Evolutionary conservation across 1,139 yeast genomes (phyloP), one percentile per base, ranked within the genome.

Genomic region (Candida sp.): DNA sequence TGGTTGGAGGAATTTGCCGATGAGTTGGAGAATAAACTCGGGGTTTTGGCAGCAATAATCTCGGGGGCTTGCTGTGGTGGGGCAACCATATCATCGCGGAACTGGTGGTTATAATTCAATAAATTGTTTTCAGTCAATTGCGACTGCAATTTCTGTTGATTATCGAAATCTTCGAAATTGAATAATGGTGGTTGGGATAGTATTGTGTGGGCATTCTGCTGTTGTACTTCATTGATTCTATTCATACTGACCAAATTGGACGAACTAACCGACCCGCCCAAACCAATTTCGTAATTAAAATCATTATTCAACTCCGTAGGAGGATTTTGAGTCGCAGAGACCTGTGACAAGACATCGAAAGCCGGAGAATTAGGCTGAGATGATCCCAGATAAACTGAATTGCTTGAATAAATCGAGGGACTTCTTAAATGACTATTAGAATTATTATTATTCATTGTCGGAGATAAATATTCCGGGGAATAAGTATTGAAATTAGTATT

Each of bases 21-120:
- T 2, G 74, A 68, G 50, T 70, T 71, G 47, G 75, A 67, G 51
- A 73, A 73, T 21, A 73, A 56, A 5, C 77, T 72, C 1, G 78
- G 79, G 1, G 78, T 73, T 44, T 59, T 60, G 3, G 71, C 56
- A 1, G 71, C 70, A 5, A 62, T 52, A 4, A 54, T 56, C 30
- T 66, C 73, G 3, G 73, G 71, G 0, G 66, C 73, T 46, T 52
- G 68, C 40, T 60, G 67, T 40, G 64, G 63, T 35, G 66, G 57
- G 27, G 66, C 68, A 38, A 56, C 57, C 21, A 61, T 63, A 44
- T 47, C 61, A 41, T 54, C 45, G 49, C 53, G 53, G 33, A 47
- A 43, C 29, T 49, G 51, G 25, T 45, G 45, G 22, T 52, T 53
- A 35, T 55, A 56, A 35, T 46, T 55, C 8, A 50, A 48, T 33